A percentile compares a stretch with the other conserved stretches of the same genome.
These are phyloP conservation scores for Ogataea paraovalis DNA, from an alignment of 805 yeast genomes.

Conservation along the genomic window DNA sequence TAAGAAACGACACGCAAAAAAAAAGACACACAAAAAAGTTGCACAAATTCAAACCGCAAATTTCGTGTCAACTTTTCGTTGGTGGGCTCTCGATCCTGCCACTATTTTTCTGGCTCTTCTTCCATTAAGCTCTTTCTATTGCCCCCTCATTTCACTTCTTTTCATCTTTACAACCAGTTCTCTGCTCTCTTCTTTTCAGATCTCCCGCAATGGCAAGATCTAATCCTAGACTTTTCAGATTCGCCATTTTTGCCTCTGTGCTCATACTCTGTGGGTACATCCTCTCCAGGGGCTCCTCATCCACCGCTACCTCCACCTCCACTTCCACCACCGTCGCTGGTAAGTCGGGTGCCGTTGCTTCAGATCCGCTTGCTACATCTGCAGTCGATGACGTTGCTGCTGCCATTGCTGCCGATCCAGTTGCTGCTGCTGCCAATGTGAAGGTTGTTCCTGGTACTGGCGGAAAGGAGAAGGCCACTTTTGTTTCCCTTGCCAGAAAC, in stretches of 20 bases:
- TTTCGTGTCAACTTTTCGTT: too few relatives aligned
- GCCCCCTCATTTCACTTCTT: too few relatives aligned
- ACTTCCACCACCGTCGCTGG: constrained; percentile 3
- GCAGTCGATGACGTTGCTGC: constrained; percentile 16
- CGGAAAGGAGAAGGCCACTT: constrained; percentile 64
- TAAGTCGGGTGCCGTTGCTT: constrained; percentile 9
- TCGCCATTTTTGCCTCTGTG: constrained; percentile 43
- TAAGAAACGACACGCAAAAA: too few relatives aligned
- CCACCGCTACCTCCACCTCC: constrained; percentile 23
- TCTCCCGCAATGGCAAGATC: constrained; percentile 37
- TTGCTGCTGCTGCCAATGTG: constrained; percentile 5
- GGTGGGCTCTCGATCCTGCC: too few relatives aligned
- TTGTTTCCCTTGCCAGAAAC: constrained; percentile 77
- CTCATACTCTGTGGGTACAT: constrained; percentile 45
- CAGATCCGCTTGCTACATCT: too few relatives aligned
- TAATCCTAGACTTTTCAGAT: constrained; percentile 45
- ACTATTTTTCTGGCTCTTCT: too few relatives aligned
- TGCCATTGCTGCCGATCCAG: constrained; percentile 9
- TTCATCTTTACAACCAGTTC: too few relatives aligned
- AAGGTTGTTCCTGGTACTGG: background rate
- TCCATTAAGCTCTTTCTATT: too few relatives aligned
- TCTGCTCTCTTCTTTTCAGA: background rate
- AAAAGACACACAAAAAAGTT: too few relatives aligned
- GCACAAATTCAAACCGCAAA: too few relatives aligned
- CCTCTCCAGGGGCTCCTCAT: constrained; percentile 42